Percentiles rank a stretch among this genome's conserved stretches.
phyloP scores from a whole-genome alignment of 2,329 filamentous ascomycete genomes.

The Tolypocladium guangdongense region DNA sequence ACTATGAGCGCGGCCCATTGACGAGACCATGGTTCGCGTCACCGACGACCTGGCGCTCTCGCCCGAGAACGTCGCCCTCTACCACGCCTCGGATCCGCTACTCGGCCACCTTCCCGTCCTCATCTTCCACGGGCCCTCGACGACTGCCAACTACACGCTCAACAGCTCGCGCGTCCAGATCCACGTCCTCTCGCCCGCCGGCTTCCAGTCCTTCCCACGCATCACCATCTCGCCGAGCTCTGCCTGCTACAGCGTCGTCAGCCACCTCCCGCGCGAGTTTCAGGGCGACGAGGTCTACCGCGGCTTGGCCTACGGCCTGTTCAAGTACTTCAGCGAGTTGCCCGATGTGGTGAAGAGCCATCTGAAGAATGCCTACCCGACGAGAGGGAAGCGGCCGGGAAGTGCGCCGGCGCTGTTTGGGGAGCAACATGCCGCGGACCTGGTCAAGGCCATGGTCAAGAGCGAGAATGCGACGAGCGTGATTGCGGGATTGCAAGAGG shows the following conservation, averaged over 20 bases:
- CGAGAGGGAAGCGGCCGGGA: slow-evolving; percentile 46
- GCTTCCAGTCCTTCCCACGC: slow-evolving; percentile 80
- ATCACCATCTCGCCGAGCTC: slow-evolving; percentile 91
- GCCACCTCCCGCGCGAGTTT: slow-evolving; percentile 81
- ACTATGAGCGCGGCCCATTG: slow-evolving; percentile 14
- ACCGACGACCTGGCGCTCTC: slow-evolving; percentile 69
- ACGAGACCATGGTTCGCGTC: slow-evolving; percentile 67
- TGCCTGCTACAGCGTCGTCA: slow-evolving; percentile 80
- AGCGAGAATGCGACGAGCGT: slow-evolving; percentile 68
- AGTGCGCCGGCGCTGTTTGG: slow-evolving; percentile 65
- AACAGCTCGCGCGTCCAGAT: slow-evolving; percentile 92
- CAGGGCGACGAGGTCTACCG: slow-evolving; percentile 92
- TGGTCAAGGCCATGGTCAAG: slow-evolving; percentile 74
- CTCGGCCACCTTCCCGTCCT: slow-evolving; percentile 73
- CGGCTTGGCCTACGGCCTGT: slow-evolving; percentile 80
- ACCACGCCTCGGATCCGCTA: slow-evolving; percentile 77
- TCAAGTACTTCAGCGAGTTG: slow-evolving; percentile 89
- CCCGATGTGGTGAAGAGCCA: slow-evolving; percentile 63
- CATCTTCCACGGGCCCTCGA: slow-evolving; percentile 85
- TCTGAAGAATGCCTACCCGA: slow-evolving; percentile 49
- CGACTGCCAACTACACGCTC: slow-evolving; percentile 74
- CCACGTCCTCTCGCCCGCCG: slow-evolving; percentile 82
- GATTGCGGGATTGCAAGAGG: slow-evolving; percentile 60
- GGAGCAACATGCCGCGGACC: slow-evolving; percentile 84
- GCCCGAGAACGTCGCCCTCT: slow-evolving; percentile 73